Evolutionary conservation across 805 yeast species (phyloP).

Genomic region (Pichia exigua): DNA sequence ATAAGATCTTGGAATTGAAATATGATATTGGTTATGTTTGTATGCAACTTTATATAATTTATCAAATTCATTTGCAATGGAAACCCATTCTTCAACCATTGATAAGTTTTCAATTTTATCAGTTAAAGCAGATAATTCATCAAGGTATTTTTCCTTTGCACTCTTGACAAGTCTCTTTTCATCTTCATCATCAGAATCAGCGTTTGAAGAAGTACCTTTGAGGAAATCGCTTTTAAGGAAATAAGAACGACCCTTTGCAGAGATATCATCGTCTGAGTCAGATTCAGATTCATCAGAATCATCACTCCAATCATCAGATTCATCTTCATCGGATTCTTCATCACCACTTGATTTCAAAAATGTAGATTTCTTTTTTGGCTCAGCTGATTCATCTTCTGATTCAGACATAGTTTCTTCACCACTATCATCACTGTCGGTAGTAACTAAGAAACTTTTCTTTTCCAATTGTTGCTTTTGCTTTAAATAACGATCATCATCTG

Average conservation of each 20-base stretch:
- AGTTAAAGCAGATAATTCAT: conserved; percentile 66
- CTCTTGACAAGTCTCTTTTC: conserved; percentile 83
- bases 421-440: conserved; percentile 8
- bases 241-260: conserved; percentile 44
- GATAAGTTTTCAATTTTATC: conserved; percentile 63
- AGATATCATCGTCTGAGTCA: conserved; percentile 37
- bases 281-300: conserved; percentile 32
- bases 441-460: not conserved
- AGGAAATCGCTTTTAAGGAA: conserved; percentile 44
- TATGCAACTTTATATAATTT: conserved; percentile 57
- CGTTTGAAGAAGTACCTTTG: conserved; percentile 36
- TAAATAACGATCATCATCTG: conserved; percentile 48
- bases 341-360: conserved; percentile 1
- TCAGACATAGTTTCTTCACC: conserved; percentile 9
- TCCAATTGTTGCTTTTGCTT: conserved; percentile 17
- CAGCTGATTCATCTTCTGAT: conserved; percentile 8
- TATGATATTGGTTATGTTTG: conserved; percentile 69
- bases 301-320: conserved; percentile 31
- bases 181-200: conserved; percentile 40
- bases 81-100: conserved; percentile 71
- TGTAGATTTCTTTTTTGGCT: not conserved
- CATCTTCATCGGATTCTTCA: conserved; percentile 7
- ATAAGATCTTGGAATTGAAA: conserved; percentile 63
- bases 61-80: conserved; percentile 71
- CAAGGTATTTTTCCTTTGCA: conserved; percentile 86